Base-by-base conservation (phyloP, 2,329 filamentous ascomycete species). In the Pleoardoris graminearum region DNA sequence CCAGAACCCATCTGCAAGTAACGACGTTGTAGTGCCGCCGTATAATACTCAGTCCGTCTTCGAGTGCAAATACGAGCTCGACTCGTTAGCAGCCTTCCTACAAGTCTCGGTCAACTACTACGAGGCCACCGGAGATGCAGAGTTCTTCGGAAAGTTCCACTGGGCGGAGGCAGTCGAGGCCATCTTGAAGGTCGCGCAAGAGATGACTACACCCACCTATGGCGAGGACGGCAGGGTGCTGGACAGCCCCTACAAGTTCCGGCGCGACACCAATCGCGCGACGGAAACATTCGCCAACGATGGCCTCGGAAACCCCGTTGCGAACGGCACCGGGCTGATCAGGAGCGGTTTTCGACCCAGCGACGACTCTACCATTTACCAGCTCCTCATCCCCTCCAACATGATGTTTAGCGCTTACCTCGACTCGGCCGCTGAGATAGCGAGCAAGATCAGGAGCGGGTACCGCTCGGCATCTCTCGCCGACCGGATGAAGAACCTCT, bases 331-430 rank as follows among this genome's bases (percentile, higher is more conserved):
- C 17, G 79, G 79, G 4, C 68, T 81, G 14, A 74, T 81, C 48
- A 70, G 79, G 33, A 78, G 75, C 3, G 78, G 75, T 11, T 81
- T 81, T 67, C 71, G 79, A 10, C 79, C 79, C 3, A 77, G 76
- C 23, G 79, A 81, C 57, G 79, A 81, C 59, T 61, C 75, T 0
- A 80, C 77, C 6, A 79, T 80, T 43, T 80, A 72, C 56, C 77
- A 80, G 57, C 67, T 78, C 44, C 77, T 77, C 63, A 76, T 80
- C 19, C 78, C 78, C 0, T 69, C 75, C 48, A 82, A 81, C 49
- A 91, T 91, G 87, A 89, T 90, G 87, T 86, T 91, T 59, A 79
- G 85, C 27, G 76, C 81, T 19, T 88, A 85, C 61, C 79, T 91
- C 3, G 74, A 75, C 10, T 75, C 78, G 0, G 75, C 81, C 0